Conservation (phyloP, 192 early-diverging fungal species). For the Kickxella alabastrina region DNA sequence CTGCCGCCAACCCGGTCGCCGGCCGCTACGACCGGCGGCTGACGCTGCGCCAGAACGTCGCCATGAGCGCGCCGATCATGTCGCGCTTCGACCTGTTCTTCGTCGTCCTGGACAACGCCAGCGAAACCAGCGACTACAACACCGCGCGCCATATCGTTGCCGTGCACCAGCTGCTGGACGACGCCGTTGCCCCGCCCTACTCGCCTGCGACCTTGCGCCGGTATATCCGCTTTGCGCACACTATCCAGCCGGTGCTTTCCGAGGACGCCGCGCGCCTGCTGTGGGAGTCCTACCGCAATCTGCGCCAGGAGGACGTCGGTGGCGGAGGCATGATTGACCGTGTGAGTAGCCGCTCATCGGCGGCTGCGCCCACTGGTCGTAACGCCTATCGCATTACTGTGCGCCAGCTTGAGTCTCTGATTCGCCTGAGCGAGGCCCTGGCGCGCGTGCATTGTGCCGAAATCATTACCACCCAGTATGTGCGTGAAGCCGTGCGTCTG, state of each 20-base stretch:
- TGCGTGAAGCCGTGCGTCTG: slow-evolving; percentile 79
- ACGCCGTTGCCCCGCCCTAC: slow-evolving; percentile 70
- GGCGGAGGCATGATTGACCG: slow-evolving; percentile 41
- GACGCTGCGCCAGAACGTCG: slow-evolving; percentile 93
- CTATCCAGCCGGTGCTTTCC: slow-evolving; percentile 75
- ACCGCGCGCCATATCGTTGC: slow-evolving; percentile 90
- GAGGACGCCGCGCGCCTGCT: slow-evolving; percentile 73
- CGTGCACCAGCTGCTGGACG: slow-evolving; percentile 70
- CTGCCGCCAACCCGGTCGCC: slow-evolving; percentile 93
- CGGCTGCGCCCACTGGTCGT: background rate
- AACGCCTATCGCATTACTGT: slow-evolving; percentile 92
- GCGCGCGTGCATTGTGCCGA: slow-evolving; percentile 78
- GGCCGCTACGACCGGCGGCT: slow-evolving; percentile 95
- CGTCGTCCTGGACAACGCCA: slow-evolving; percentile 91
- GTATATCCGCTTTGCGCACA: slow-evolving; percentile 87
- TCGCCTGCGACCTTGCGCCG: slow-evolving; percentile 69
- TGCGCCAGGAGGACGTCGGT: slow-evolving; percentile 82
- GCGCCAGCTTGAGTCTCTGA: slow-evolving; percentile 93
- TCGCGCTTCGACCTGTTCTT: slow-evolving; percentile 99
- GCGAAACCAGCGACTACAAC: slow-evolving; percentile 81
- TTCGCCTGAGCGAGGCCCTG: slow-evolving; percentile 92
- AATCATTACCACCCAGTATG: slow-evolving; percentile 65
- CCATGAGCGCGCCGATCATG: slow-evolving; percentile 96
- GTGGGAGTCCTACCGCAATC: slow-evolving; percentile 78
- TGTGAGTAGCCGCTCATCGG: background rate